phyloP scores from a whole-genome alignment of 345 rosid genomes.

The Citrus cavaleriei region DNA sequence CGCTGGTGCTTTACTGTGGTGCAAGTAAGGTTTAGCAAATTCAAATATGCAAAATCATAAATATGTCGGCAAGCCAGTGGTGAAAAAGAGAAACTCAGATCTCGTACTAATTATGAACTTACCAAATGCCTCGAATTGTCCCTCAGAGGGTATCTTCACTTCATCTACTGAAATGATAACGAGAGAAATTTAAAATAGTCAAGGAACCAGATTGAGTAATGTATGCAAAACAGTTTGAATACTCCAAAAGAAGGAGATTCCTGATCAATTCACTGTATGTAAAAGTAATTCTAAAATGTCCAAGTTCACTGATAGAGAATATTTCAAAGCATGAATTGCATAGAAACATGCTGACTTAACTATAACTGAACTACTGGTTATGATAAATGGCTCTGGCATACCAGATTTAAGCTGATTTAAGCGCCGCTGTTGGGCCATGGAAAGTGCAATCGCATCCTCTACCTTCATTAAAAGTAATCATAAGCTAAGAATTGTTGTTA shows the following conservation, averaged over 20 bases:
- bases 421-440: constrained; percentile 71
- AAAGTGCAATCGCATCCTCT: constrained; percentile 73
- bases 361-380: neutral
- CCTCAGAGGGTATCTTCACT: constrained; percentile 62
- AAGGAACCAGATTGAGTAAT: neutral
- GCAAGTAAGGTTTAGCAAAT: no score
- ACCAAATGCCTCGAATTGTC: constrained; percentile 75
- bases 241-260: neutral
- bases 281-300: neutral
- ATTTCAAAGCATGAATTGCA: neutral
- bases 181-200: neutral
- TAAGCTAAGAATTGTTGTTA: no score
- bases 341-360: neutral
- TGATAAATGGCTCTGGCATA: constrained; percentile 17
- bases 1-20: no score
- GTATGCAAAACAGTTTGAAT: no score
- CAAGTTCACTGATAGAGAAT: neutral
- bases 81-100: neutral
- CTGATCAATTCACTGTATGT: neutral
- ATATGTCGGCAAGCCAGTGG: no score
- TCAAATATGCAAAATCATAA: no score
- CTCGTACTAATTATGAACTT: constrained; percentile 17
- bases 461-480: constrained; percentile 30
- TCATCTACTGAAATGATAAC: constrained; percentile 37
- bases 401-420: constrained; percentile 37